A percentile compares a stretch with the other conserved stretches of the same genome.
Evolutionary conservation across 805 yeast genomes (phyloP).

Genomic region (Candida sithepensis): DNA sequence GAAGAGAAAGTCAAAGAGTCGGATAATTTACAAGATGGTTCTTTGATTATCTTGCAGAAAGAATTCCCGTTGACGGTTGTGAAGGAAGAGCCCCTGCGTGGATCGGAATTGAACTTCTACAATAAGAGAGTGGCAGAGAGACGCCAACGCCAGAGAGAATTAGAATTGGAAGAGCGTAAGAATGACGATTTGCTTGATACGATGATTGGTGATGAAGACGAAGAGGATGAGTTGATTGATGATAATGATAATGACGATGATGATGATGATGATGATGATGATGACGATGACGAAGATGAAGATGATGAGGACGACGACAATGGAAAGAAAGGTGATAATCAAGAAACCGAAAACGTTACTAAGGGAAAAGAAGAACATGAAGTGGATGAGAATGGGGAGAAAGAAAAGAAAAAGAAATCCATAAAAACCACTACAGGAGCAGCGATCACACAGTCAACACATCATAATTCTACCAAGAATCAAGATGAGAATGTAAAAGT

Average conservation of each 20-base stretch:
- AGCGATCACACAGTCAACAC: slow-evolving; percentile 13
- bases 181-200: slow-evolving; percentile 30
- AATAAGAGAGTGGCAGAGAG: slow-evolving; percentile 42
- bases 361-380: slow-evolving; percentile 13
- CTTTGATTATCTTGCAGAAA: slow-evolving; percentile 51
- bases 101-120: slow-evolving; percentile 48
- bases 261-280: slow-evolving; percentile 13
- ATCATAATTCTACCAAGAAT: slow-evolving; percentile 14
- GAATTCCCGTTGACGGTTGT: slow-evolving; percentile 31
- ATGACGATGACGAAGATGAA: slow-evolving; percentile 16
- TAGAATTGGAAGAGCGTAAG: slow-evolving; percentile 29
- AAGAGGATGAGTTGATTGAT: slow-evolving; percentile 16
- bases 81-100: slow-evolving; percentile 48
- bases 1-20: slow-evolving; percentile 35
- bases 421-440: slow-evolving; percentile 13
- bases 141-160: slow-evolving; percentile 37
- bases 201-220: slow-evolving; percentile 31
- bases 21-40: slow-evolving; percentile 52
- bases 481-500: slow-evolving; percentile 24
- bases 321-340: slow-evolving; percentile 11
- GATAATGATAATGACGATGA: slow-evolving; percentile 28
- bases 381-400: slow-evolving; percentile 32
- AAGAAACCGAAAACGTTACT: neutral
- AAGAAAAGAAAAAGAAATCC: slow-evolving; percentile 18
- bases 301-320: slow-evolving; percentile 32